Conservation (phyloP, 495 filamentous ascomycete genomes). For the Bryoglossum gracile region DNA sequence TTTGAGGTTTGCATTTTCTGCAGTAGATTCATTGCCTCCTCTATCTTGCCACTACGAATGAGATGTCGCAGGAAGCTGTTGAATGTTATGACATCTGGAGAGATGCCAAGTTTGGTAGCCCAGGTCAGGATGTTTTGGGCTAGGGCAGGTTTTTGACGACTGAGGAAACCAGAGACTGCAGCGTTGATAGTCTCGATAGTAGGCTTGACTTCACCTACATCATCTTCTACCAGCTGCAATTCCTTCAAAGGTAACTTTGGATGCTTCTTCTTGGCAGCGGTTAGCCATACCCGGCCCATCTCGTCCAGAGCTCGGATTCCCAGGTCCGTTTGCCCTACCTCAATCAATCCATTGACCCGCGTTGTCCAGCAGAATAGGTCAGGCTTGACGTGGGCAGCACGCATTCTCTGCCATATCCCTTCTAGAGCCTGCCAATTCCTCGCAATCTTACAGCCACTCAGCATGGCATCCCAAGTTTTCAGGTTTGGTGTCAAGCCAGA, state of each 20-base stretch:
- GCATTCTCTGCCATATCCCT: conserved; percentile 51
- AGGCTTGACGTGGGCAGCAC: conserved; percentile 41
- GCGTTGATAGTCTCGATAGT: conserved; percentile 57
- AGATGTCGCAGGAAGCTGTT: conserved; percentile 56
- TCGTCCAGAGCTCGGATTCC: conserved; percentile 52
- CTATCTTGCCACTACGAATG: conserved; percentile 37
- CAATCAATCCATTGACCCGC: conserved; percentile 52
- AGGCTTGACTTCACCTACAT: conserved; percentile 42
- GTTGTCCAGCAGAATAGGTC: conserved; percentile 55
- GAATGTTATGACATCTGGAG: conserved; percentile 56
- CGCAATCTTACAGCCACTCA: conserved; percentile 46
- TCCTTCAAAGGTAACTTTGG: conserved; percentile 2
- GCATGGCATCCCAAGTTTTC: conserved; percentile 56
- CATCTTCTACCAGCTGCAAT: conserved; percentile 21
- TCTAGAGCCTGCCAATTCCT: conserved; percentile 43
- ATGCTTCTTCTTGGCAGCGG: conserved; percentile 21
- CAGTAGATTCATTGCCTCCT: conserved; percentile 22
- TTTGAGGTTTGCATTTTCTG: conserved; percentile 37
- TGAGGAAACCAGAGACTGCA: conserved; percentile 42
- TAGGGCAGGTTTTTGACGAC: conserved; percentile 31
- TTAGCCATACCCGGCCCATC: conserved; percentile 49
- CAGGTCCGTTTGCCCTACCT: conserved; percentile 33
- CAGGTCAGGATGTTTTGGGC: conserved; percentile 48
- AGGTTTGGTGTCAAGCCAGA: conserved; percentile 43
- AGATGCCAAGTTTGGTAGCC: conserved; percentile 48